phyloP scores from a whole-genome alignment of 2,329 filamentous ascomycete genomes.

The Pestalotiopsis sp. region DNA sequence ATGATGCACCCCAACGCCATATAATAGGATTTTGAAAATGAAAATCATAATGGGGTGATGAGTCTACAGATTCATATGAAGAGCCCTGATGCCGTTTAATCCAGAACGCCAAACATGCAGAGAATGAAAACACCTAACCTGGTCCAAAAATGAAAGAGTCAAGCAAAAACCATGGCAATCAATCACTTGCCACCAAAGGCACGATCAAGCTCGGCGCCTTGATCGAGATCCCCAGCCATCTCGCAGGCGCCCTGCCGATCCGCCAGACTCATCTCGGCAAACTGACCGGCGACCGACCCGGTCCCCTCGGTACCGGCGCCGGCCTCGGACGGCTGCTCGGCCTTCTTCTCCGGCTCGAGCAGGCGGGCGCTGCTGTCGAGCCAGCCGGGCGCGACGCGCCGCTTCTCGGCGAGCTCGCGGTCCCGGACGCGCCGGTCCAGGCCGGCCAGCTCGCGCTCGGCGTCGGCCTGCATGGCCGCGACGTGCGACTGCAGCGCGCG shows the following conservation, averaged over 20 bases:
- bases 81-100: background rate
- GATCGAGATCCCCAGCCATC: conserved; percentile 42
- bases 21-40: no score
- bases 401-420: conserved; percentile 77
- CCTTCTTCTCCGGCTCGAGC: conserved; percentile 65
- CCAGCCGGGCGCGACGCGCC: conserved; percentile 79
- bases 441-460: conserved; percentile 65
- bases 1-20: no score
- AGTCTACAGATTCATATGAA: background rate
- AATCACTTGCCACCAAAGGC: conserved; percentile 54
- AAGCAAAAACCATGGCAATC: background rate
- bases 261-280: conserved; percentile 31
- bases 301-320: conserved; percentile 3
- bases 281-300: conserved; percentile 19
- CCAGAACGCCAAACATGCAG: background rate
- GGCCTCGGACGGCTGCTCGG: background rate
- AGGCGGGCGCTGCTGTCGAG: conserved; percentile 73
- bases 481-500: conserved; percentile 78
- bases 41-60: no score
- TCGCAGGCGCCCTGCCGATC: conserved; percentile 32
- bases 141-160: background rate
- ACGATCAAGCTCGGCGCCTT: conserved; percentile 59
- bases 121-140: background rate
- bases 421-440: conserved; percentile 70
- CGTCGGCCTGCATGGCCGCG: conserved; percentile 67